Evolutionary conservation across 495 filamentous ascomycete genomes (phyloP).

Genomic region (Bathelium albidoporum): DNA sequence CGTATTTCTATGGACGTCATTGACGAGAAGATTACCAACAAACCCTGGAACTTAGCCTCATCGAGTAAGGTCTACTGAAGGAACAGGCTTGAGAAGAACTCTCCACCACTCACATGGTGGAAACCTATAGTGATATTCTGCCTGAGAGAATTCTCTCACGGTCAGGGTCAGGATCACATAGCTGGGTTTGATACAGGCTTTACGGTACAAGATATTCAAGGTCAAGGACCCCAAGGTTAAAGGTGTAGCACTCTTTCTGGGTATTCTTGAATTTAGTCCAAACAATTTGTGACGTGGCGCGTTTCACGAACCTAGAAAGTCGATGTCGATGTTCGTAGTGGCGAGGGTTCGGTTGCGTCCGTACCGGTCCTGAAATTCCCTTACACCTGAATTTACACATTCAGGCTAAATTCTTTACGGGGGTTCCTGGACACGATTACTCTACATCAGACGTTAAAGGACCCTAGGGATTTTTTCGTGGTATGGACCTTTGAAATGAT

Average conservation of each 20-base stretch:
- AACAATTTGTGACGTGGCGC: not conserved
- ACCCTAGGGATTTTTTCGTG: too few relatives aligned
- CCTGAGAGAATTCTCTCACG: not conserved
- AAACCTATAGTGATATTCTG: not conserved
- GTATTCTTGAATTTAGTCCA: not conserved
- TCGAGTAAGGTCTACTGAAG: too few relatives aligned
- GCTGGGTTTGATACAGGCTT: too few relatives aligned
- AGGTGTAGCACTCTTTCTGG: too few relatives aligned
- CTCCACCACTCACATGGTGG: not conserved
- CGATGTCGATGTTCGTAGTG: not conserved
- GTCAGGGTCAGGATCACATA: not conserved
- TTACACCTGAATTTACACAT: not conserved
- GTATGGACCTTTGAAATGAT: too few relatives aligned
- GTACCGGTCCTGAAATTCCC: not conserved
- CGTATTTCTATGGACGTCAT: not conserved
- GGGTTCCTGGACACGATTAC: not conserved
- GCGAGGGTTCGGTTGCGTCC: not conserved
- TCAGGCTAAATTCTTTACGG: conserved; percentile 1
- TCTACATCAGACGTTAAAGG: too few relatives aligned
- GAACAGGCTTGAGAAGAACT: too few relatives aligned
- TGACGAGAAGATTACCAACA: not conserved
- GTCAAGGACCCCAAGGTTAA: too few relatives aligned
- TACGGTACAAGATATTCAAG: not conserved
- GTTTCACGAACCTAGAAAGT: not conserved
- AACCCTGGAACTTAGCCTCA: not conserved